Evolutionary conservation across 176 grass and related monocot species (phyloP).

Genomic region (Raddia distichophylla): DNA sequence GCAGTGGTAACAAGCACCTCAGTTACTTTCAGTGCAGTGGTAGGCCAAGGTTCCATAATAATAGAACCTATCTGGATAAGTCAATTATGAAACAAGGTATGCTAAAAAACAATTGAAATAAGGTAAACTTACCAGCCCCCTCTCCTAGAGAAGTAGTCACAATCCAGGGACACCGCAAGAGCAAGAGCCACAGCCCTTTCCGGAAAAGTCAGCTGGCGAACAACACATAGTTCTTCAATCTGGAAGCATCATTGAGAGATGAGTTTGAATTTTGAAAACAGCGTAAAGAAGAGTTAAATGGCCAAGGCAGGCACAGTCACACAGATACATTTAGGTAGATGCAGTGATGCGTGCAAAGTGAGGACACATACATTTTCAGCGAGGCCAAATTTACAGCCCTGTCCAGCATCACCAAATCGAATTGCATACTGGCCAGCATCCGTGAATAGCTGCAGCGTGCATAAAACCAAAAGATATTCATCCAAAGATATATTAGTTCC

Average conservation of each 20-base stretch:
- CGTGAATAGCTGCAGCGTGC: slow-evolving; percentile 78
- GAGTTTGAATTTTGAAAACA: not conserved
- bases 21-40: slow-evolving; percentile 22
- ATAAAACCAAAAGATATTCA: slow-evolving; percentile 18
- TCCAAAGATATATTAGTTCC: not conserved
- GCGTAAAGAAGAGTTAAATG: not conserved
- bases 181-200: slow-evolving; percentile 90
- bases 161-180: slow-evolving; percentile 81
- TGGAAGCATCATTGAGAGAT: slow-evolving; percentile 32
- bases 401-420: slow-evolving; percentile 72
- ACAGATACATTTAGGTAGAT: slow-evolving; percentile 1
- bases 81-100: slow-evolving; percentile 20
- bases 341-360: not conserved
- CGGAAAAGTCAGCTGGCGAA: slow-evolving; percentile 66
- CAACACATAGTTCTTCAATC: slow-evolving; percentile 73
- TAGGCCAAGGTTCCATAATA: not conserved
- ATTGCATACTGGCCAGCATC: slow-evolving; percentile 97
- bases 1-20: slow-evolving; percentile 1
- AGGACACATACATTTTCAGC: slow-evolving; percentile 50
- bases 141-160: slow-evolving; percentile 87
- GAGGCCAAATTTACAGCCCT: slow-evolving; percentile 34
- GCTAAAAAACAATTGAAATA: not conserved
- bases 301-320: not conserved
- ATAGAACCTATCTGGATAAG: slow-evolving; percentile 5
- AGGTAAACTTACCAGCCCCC: slow-evolving; percentile 71